Percentiles rank a stretch among this genome's conserved stretches.
Conservation (phyloP, 2,329 filamentous ascomycete genomes). For the Acrocalymma vagum region DNA sequence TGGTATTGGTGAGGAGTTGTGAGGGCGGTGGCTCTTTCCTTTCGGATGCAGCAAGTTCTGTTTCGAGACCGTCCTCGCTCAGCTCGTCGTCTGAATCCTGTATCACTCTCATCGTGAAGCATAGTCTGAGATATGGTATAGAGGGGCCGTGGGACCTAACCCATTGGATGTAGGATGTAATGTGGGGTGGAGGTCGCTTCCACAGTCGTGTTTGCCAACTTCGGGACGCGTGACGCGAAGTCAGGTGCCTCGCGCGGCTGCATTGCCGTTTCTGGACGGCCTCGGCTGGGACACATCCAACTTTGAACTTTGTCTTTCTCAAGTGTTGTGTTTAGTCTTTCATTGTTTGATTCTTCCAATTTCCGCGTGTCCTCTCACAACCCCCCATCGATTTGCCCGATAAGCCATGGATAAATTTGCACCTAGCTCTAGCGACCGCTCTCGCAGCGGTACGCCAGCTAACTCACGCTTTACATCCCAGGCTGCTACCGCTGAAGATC, state of each 20-base stretch:
- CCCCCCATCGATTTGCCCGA: background rate
- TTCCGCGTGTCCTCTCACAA: too few relatives aligned
- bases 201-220: constrained; percentile 9
- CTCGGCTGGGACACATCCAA: too few relatives aligned
- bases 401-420: constrained; percentile 41
- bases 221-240: constrained; percentile 24
- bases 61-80: constrained; percentile 39
- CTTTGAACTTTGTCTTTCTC: too few relatives aligned
- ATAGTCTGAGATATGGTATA: constrained; percentile 14
- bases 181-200: background rate
- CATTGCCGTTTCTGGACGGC: constrained; percentile 16
- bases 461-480: constrained; percentile 75
- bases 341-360: too few relatives aligned
- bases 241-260: constrained; percentile 24
- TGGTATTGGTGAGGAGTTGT: constrained; percentile 13
- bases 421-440: constrained; percentile 24
- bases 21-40: constrained; percentile 23
- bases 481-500: constrained; percentile 78
- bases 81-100: constrained; percentile 49
- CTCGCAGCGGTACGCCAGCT: constrained; percentile 36
- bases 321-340: too few relatives aligned
- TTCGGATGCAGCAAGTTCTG: constrained; percentile 16
- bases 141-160: background rate
- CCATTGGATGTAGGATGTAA: constrained; percentile 4
- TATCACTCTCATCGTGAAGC: constrained; percentile 35